Evolutionary conservation across 495 filamentous ascomycete genomes (phyloP), one percentile per base, ranked within the genome.

Genomic region (Physcia stellaris): DNA sequence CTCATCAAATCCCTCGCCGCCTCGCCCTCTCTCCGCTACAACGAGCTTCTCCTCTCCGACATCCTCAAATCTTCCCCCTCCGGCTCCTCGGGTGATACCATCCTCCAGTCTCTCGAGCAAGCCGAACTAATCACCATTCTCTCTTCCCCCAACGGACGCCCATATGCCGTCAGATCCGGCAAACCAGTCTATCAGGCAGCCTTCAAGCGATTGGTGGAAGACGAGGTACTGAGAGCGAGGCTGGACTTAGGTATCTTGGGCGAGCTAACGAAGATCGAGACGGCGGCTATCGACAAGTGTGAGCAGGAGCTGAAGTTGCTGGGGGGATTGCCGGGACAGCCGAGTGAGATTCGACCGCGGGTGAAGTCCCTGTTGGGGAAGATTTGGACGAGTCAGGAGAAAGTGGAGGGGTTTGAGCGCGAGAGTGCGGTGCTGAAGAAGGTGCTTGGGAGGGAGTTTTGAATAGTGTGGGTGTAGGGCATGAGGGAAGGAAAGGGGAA

Each of bases 161-260:
- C 90, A 2, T 67, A 71, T 20, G 63, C 60, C 24, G 76, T 98
- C 50, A 76, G 71, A 35, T 80, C 84, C 2, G 87, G 85, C 11
- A 83, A 81, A 50, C 90, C 90, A 0, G 84, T 98, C 6, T 93
- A 86, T 62, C 75, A 71, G 26, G 77, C 84, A 2, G 87, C 86
- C 0, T 98, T 95, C 59, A 60, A 64, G 39, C 59, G 66, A 23
- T 55, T 98, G 16, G 67, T 71, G 0, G 61, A 73, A 38, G 92
- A 96, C 55, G 59, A 62, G 3, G 85, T 83, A 1, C 55, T 98
- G 35, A 64, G 68, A 23, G 70, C 79, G 6, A 70, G 77, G 40
- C 70, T 98, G 53, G 86, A 96, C 47, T 54, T 93, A 10, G 66
- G 70, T 10, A 60, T 85, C 31, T 53, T 86, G 1, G 66, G 60